Base-by-base conservation (phyloP, 495 filamentous ascomycete genomes). In the Penicillium paxilli region DNA sequence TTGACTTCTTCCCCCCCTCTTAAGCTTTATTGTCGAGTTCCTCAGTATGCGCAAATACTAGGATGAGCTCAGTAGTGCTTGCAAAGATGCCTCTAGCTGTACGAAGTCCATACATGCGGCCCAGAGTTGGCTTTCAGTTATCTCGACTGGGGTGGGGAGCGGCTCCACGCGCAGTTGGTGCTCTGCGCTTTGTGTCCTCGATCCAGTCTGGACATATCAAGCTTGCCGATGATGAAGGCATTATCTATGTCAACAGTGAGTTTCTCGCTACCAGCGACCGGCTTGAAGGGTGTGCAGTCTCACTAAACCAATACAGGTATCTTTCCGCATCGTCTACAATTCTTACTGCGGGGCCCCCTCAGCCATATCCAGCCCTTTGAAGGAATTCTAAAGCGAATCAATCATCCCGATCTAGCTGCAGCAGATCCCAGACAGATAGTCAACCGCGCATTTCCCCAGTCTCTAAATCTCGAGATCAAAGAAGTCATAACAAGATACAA, bases 241-340 rank as follows among this genome's bases (percentile, higher is more conserved):
- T 97, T 21, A 60, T 98, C 6, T 98, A 92, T 70, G 84, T 98
- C 56, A 91, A 96, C 64, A 96, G 91, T 95, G 70, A 63, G 85
- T 69, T 3, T 10, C 22, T 2, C 10, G 20, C 9, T 20, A 23
- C 14, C 6, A 26, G 19, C n/a, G 35, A 30, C 35, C 40, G 28
- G 0, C 1, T 30, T n/a, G 21, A 24, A 21, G n/a, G n/a, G n/a
- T n/a, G n/a, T 38, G n/a, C 16, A 2, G 19, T 32, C 23, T 32
- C 23, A 33, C 49, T 68, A 30, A 65, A 30, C 33, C 45, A 16
- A 4, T 45, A 20, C 59, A 96, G 92, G 92, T 73, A 78, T 96
- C 42, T 94, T 91, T 49, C 93, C 94, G 3, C 75, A 92, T 19
- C 88, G 82, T 56, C 73, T 96, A 23, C 86, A 86, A 64, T 85